Evolutionary conservation across 768 basidiomycete genomes (phyloP).

Genomic region (Hemileccinum impolitum): DNA sequence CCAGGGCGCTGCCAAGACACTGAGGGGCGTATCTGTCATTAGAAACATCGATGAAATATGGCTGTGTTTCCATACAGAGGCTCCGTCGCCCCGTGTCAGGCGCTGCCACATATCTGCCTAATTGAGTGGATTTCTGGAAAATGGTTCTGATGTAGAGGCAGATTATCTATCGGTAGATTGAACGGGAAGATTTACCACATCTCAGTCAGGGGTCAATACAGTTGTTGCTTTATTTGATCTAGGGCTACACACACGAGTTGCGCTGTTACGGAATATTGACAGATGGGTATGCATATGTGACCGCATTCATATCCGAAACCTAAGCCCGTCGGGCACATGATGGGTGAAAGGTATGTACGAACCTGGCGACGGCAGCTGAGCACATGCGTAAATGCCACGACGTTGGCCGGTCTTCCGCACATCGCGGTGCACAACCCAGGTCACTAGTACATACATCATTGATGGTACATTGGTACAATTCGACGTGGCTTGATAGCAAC

Average conservation of each 20-base stretch:
- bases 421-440: background rate
- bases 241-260: no score
- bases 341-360: no score
- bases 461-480: background rate
- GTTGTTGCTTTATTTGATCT: no score
- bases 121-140: background rate
- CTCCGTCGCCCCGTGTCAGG: background rate
- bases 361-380: no score
- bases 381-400: no score
- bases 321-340: no score
- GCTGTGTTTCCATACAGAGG: slow-evolving; percentile 1
- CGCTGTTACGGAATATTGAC: no score
- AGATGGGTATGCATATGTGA: no score
- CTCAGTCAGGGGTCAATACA: no score
- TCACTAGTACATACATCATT: background rate
- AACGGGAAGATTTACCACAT: no score
- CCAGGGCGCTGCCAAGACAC: slow-evolving; percentile 9
- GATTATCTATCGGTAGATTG: background rate
- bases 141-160: background rate
- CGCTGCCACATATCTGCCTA: background rate
- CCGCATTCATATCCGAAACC: no score
- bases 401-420: background rate
- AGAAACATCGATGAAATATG: background rate
- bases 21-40: background rate
- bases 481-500: no score